Evolutionary conservation across 106 monocot species (phyloP).

Genomic region (Chionographis japonica): DNA sequence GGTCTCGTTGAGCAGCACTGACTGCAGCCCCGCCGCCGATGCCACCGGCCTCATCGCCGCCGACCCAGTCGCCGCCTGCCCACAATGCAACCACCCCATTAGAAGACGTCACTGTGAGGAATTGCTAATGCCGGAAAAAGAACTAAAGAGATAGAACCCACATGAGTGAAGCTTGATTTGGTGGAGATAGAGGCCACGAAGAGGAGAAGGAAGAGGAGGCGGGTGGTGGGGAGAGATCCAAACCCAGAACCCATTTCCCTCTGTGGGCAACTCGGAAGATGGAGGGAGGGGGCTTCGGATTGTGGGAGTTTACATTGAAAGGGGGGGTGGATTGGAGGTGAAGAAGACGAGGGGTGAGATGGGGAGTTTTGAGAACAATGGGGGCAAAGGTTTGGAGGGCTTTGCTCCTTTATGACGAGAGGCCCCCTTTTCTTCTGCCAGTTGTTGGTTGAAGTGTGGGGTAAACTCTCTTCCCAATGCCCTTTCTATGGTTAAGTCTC

Average conservation of each 20-base stretch:
- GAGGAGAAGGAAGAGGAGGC: slow-evolving; percentile 9
- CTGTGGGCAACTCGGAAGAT: neutral
- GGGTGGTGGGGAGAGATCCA: too few relatives aligned
- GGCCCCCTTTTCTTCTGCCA: too few relatives aligned
- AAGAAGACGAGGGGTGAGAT: too few relatives aligned
- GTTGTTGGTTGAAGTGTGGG: too few relatives aligned
- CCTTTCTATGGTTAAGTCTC: too few relatives aligned
- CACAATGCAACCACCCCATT: neutral
- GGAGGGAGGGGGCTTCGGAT: too few relatives aligned
- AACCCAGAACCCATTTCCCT: slow-evolving; percentile 8
- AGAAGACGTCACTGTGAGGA: neutral
- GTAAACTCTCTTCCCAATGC: too few relatives aligned
- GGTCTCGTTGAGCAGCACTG: slow-evolving; percentile 17
- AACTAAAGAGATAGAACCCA: slow-evolving; percentile 2
- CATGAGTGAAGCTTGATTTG: slow-evolving; percentile 2
- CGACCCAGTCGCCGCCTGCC: slow-evolving; percentile 8
- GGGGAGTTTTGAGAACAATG: too few relatives aligned
- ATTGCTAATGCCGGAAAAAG: neutral
- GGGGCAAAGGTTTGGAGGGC: too few relatives aligned
- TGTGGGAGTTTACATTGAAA: too few relatives aligned
- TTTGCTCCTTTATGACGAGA: too few relatives aligned
- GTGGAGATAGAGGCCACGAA: slow-evolving; percentile 1
- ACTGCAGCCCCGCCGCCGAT: neutral
- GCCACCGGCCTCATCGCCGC: slow-evolving; percentile 19
- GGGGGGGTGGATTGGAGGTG: too few relatives aligned